phyloP scores from a whole-genome alignment of 495 filamentous ascomycete species.

The Xylaria curta region DNA sequence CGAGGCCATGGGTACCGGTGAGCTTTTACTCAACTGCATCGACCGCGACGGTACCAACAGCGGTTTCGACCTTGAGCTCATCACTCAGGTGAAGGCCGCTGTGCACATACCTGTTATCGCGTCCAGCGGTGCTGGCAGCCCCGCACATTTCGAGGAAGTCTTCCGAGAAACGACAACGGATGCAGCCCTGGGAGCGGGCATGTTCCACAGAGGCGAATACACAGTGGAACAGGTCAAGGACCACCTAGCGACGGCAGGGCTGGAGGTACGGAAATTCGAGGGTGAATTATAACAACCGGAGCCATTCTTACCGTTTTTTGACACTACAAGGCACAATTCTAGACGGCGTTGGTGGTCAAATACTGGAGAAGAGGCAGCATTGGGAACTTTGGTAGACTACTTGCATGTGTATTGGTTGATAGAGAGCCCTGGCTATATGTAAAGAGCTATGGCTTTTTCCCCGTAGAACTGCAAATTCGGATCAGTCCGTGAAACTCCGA shows the following conservation, averaged over 20 bases:
- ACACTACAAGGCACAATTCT: conserved; percentile 7
- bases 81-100: conserved; percentile 81
- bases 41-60: conserved; percentile 95
- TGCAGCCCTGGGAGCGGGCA: conserved; percentile 92
- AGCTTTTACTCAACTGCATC: conserved; percentile 95
- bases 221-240: conserved; percentile 96
- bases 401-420: conserved; percentile 27
- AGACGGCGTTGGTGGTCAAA: conserved; percentile 19
- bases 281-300: conserved; percentile 43
- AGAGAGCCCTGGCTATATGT: background rate
- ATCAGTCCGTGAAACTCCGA: conserved; percentile 19
- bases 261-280: conserved; percentile 80
- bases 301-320: background rate
- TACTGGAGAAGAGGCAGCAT: background rate
- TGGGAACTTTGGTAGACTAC: conserved; percentile 7
- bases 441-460: conserved; percentile 13
- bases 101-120: conserved; percentile 94
- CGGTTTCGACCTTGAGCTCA: conserved; percentile 93
- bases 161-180: conserved; percentile 86
- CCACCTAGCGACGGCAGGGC: conserved; percentile 68
- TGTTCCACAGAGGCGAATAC: conserved; percentile 96
- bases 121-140: conserved; percentile 90
- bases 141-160: conserved; percentile 88
- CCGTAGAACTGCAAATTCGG: conserved; percentile 17
- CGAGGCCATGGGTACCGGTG: conserved; percentile 94